A percentile compares a stretch with the other conserved stretches of the same genome.
phyloP scores from a whole-genome alignment of 805 yeast species.

The Candida verbasci region DNA sequence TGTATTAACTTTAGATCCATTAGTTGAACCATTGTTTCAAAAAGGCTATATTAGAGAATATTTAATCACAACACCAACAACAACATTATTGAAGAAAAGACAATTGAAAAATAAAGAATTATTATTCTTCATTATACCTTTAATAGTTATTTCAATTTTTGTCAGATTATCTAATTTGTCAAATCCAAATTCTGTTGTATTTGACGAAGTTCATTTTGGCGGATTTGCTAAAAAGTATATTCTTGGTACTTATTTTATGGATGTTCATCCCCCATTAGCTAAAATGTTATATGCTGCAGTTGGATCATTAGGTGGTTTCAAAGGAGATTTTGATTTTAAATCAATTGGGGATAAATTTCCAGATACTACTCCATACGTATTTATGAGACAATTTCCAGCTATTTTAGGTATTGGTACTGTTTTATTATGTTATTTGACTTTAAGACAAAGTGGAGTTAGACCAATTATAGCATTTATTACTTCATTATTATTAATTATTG shows the following conservation, averaged over 20 bases:
- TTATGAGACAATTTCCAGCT: conserved; percentile 72
- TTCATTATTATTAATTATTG: conserved; percentile 53
- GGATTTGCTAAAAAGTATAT: conserved; percentile 89
- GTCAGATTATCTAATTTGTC: conserved; percentile 62
- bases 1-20: conserved; percentile 6
- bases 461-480: conserved; percentile 58
- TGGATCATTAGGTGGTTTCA: conserved; percentile 63
- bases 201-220: conserved; percentile 94
- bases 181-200: conserved; percentile 77
- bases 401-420: conserved; percentile 65
- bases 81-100: conserved; percentile 36
- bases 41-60: conserved; percentile 37
- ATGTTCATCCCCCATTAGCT: conserved; percentile 77
- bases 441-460: conserved; percentile 69
- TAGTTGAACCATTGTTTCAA: conserved; percentile 9
- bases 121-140: conserved; percentile 16
- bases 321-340: conserved; percentile 64
- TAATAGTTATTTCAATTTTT: conserved; percentile 46
- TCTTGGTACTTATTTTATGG: conserved; percentile 61
- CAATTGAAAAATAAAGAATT: conserved; percentile 23
- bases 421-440: conserved; percentile 59
- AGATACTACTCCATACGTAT: conserved; percentile 52
- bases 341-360: conserved; percentile 66
- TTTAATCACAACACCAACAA: conserved; percentile 48
- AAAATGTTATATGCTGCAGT: conserved; percentile 73